Evolutionary conservation across 768 basidiomycete genomes (phyloP).

Genomic region (Omphalotus guepiniiformis): DNA sequence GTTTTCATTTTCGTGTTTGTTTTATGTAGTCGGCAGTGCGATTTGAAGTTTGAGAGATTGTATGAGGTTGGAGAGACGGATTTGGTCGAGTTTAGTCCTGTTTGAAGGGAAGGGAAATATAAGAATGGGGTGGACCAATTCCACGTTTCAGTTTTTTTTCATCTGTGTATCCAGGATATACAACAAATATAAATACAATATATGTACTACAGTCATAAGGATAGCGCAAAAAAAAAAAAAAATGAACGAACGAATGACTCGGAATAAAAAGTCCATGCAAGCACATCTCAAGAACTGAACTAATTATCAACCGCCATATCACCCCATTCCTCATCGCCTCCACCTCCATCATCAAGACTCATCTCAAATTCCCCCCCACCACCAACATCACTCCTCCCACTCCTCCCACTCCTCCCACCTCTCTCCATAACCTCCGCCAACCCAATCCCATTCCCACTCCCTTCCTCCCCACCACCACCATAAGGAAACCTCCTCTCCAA

Average conservation of each 20-base stretch:
- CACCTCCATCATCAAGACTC: not conserved
- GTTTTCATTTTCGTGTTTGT: too few relatives aligned
- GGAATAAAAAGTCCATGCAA: too few relatives aligned
- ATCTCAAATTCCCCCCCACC: not conserved
- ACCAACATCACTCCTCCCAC: not conserved
- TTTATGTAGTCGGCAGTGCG: slow-evolving; percentile 16
- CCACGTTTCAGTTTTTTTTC: too few relatives aligned
- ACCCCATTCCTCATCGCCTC: not conserved
- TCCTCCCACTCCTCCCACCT: not conserved
- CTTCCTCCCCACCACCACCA: not conserved
- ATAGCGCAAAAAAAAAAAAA: too few relatives aligned
- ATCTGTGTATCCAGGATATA: too few relatives aligned
- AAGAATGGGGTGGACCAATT: not conserved
- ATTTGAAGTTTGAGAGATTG: slow-evolving; percentile 32
- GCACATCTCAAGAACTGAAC: too few relatives aligned
- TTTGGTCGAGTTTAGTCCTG: slow-evolving; percentile 26
- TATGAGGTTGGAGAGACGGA: slow-evolving; percentile 32
- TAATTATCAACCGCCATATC: too few relatives aligned
- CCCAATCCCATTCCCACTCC: not conserved
- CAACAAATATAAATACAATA: too few relatives aligned
- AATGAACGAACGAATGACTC: too few relatives aligned
- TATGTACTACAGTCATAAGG: too few relatives aligned
- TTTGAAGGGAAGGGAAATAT: not conserved
- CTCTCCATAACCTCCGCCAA: not conserved
- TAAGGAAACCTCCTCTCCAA: not conserved